Conservation (phyloP, 208 protist species). For the Trypanosoma vivax region DNA sequence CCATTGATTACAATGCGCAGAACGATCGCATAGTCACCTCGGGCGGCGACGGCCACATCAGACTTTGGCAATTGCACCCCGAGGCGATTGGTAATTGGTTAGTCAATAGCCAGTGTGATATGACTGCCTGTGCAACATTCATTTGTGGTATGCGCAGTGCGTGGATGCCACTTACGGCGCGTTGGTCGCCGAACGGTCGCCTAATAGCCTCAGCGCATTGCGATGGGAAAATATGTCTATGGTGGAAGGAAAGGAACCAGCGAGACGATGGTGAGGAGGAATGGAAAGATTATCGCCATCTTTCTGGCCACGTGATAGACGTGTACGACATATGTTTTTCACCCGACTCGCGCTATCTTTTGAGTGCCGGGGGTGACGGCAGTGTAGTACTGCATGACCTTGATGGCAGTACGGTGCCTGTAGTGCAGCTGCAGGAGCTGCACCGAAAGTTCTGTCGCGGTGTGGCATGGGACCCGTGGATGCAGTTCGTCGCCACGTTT, state of each 20-base stretch:
- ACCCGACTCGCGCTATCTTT: slow-evolving; percentile 68
- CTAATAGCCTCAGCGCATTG: slow-evolving; percentile 81
- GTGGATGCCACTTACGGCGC: slow-evolving; percentile 79
- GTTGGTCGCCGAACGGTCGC: slow-evolving; percentile 75
- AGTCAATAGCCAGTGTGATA: slow-evolving; percentile 37
- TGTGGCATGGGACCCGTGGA: slow-evolving; percentile 85
- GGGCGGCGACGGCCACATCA: slow-evolving; percentile 71
- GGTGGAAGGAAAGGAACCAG: slow-evolving; percentile 53
- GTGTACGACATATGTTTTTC: slow-evolving; percentile 85
- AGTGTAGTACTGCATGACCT: slow-evolving; percentile 80
- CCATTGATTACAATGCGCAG: slow-evolving; percentile 55
- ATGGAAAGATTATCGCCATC: slow-evolving; percentile 84
- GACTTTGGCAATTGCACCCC: slow-evolving; percentile 52
- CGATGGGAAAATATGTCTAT: slow-evolving; percentile 78
- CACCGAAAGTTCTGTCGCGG: slow-evolving; percentile 82
- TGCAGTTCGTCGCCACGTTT: slow-evolving; percentile 53
- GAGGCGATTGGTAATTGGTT: slow-evolving; percentile 54
- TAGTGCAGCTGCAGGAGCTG: slow-evolving; percentile 55
- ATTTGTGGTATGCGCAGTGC: slow-evolving; percentile 46
- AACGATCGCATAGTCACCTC: slow-evolving; percentile 65
- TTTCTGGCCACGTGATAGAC: slow-evolving; percentile 79
- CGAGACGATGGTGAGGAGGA: slow-evolving; percentile 37
- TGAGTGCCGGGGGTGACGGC: slow-evolving; percentile 70
- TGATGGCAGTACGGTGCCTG: slow-evolving; percentile 51
- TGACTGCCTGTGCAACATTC: slow-evolving; percentile 64